phyloP scores from a whole-genome alignment of 805 yeast species.

The Candida tallmaniae region DNA sequence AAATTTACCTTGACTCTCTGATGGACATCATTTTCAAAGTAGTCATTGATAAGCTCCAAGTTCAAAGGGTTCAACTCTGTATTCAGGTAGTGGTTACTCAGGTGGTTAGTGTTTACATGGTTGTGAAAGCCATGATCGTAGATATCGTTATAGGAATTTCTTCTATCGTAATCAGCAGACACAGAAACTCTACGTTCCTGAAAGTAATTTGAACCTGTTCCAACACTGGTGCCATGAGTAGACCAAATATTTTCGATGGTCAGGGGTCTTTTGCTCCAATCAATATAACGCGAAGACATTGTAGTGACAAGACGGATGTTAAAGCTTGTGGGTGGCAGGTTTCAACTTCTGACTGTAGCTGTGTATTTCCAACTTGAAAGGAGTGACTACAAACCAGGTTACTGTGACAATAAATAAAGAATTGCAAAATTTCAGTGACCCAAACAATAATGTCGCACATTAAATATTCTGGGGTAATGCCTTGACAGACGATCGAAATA shows the following conservation, averaged over 20 bases:
- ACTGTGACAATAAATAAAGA: no score
- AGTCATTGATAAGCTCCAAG: slow-evolving; percentile 22
- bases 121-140: slow-evolving; percentile 2
- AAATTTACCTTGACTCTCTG: slow-evolving; percentile 35
- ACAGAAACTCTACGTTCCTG: neutral
- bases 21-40: slow-evolving; percentile 36
- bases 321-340: no score
- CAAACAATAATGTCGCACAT: no score
- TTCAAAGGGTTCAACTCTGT: slow-evolving; percentile 4
- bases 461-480: no score
- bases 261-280: slow-evolving; percentile 7
- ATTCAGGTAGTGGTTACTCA: neutral
- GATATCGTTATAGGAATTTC: slow-evolving; percentile 7
- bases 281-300: slow-evolving; percentile 10
- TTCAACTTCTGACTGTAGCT: no score
- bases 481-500: no score
- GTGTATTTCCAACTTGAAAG: no score
- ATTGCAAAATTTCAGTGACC: no score
- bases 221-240: slow-evolving; percentile 2
- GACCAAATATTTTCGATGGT: slow-evolving; percentile 17
- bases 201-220: neutral
- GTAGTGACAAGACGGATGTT: no score
- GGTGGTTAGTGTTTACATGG: neutral
- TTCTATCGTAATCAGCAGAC: slow-evolving; percentile 5
- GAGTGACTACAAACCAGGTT: no score